phyloP scores from a whole-genome alignment of 495 filamentous ascomycete species.

The Xylaria curta region DNA sequence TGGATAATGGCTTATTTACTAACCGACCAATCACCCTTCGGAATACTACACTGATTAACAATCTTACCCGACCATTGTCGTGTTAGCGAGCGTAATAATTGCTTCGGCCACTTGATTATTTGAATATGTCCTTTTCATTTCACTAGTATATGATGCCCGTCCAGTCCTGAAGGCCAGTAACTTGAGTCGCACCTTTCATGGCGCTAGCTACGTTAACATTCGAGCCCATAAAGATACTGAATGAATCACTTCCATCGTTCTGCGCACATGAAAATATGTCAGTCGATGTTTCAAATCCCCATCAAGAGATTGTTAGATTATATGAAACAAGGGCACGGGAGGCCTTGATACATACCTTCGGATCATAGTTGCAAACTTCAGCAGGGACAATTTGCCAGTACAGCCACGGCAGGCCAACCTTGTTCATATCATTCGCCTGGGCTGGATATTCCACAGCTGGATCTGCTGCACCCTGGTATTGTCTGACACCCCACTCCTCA shows the following conservation, averaged over 20 bases:
- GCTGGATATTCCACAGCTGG: constrained; percentile 34
- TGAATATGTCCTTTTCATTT: not conserved
- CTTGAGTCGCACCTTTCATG: constrained; percentile 31
- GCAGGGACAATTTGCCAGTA: constrained; percentile 39
- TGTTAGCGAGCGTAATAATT: not conserved
- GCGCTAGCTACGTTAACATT: constrained; percentile 29
- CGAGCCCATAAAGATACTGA: constrained; percentile 34
- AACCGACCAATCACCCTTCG: not conserved
- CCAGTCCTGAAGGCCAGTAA: constrained; percentile 33
- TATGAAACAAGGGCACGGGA: too few species aligned
- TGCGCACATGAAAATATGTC: too few species aligned
- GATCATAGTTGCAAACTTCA: constrained; percentile 33
- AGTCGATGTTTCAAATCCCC: too few species aligned
- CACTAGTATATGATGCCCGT: constrained; percentile 9
- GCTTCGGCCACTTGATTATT: not conserved
- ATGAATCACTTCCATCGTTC: constrained; percentile 28
- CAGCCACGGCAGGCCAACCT: constrained; percentile 32
- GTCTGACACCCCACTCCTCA: constrained; percentile 40
- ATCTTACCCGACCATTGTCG: not conserved
- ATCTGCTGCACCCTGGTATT: constrained; percentile 19
- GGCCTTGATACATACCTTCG: not conserved
- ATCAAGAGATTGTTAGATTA: too few species aligned
- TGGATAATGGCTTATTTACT: not conserved
- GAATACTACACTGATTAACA: not conserved
- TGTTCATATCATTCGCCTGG: constrained; percentile 35